Conservation (phyloP, 345 rosid genomes). For the Aquilaria malaccensis region DNA sequence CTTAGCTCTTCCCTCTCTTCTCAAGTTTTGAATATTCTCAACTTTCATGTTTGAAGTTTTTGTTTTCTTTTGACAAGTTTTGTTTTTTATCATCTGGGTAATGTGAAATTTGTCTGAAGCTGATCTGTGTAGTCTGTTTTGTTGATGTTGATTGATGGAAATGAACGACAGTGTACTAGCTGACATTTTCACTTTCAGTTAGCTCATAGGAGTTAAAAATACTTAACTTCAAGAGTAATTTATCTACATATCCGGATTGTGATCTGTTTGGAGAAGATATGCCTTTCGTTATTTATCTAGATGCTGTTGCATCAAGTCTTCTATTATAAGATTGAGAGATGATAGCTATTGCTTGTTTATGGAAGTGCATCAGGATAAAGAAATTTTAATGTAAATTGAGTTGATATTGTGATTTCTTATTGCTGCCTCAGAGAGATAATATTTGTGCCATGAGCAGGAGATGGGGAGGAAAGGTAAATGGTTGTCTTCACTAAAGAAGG, state of each 20-base stretch:
- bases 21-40: not conserved
- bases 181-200: no score
- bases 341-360: not conserved
- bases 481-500: slow-evolving; percentile 83
- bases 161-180: no score
- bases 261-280: no score
- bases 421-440: slow-evolving; percentile 7
- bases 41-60: not conserved
- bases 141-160: no score
- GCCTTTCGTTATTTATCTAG: no score
- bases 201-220: no score
- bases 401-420: not conserved
- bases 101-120: not conserved
- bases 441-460: slow-evolving; percentile 34
- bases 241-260: no score
- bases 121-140: no score
- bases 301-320: not conserved
- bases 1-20: not conserved
- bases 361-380: not conserved
- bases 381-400: not conserved
- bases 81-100: slow-evolving; percentile 1
- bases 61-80: not conserved
- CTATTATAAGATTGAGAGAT: slow-evolving; percentile 3
- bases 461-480: slow-evolving; percentile 96
- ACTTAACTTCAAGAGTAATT: no score